Percentiles rank a stretch among this genome's conserved stretches.
These are phyloP conservation scores for Dryas octopetala DNA, from an alignment of 306 rosid genomes.

Conservation along the genomic window DNA sequence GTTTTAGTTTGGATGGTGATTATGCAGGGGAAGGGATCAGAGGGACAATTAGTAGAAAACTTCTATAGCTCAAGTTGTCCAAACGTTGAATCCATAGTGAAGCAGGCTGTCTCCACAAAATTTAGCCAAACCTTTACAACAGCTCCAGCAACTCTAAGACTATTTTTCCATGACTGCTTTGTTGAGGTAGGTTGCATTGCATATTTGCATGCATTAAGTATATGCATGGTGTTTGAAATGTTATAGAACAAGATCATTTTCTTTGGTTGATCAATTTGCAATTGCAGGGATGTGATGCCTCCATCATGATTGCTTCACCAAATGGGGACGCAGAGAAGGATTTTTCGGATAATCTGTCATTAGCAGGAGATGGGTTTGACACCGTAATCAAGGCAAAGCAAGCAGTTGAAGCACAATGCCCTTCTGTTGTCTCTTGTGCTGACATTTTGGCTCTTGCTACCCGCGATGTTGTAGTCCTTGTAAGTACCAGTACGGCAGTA, in stretches of 20 bases:
- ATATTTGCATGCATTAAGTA: neutral
- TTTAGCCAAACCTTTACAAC: slow-evolving; percentile 50
- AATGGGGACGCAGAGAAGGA: slow-evolving; percentile 84
- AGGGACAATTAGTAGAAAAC: slow-evolving; percentile 50
- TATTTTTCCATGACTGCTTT: slow-evolving; percentile 84
- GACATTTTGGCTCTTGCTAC: slow-evolving; percentile 77
- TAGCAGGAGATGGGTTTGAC: slow-evolving; percentile 93
- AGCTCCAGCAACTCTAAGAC: slow-evolving; percentile 68
- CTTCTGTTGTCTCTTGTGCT: slow-evolving; percentile 73
- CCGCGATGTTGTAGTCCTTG: slow-evolving; percentile 69
- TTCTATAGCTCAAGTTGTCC: slow-evolving; percentile 65
- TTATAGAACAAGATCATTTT: neutral
- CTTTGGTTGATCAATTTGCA: neutral
- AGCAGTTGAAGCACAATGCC: slow-evolving; percentile 71
- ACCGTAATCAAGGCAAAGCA: slow-evolving; percentile 70
- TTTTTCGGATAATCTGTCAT: slow-evolving; percentile 52
- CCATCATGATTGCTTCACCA: slow-evolving; percentile 55
- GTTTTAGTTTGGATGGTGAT: slow-evolving; percentile 20
- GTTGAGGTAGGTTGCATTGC: slow-evolving; percentile 50
- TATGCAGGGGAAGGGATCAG: slow-evolving; percentile 22
- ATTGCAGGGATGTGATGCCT: slow-evolving; percentile 81
- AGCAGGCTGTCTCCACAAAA: slow-evolving; percentile 61
- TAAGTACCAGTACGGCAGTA: slow-evolving; percentile 16
- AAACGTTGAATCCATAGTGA: slow-evolving; percentile 61
- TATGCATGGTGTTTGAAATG: neutral